These are phyloP conservation scores for Flaveria robusta DNA, from an alignment of 129 eudicot species.

Conservation along the genomic window DNA sequence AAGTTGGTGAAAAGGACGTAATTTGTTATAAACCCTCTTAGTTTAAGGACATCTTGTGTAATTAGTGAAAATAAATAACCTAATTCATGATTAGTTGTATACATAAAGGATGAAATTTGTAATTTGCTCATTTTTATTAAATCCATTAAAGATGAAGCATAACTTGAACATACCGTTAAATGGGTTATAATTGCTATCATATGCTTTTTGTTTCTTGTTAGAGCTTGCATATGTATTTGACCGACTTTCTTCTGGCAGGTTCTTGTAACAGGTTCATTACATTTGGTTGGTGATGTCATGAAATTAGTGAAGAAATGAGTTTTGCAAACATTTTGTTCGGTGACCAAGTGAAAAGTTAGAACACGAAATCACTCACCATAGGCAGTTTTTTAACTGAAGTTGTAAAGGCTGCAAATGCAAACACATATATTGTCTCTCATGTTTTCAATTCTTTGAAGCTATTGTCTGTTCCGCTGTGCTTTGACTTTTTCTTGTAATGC, in stretches of 20 bases:
- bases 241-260: conserved; percentile 51
- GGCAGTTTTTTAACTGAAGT: background rate
- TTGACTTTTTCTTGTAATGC: conserved; percentile 4
- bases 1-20: too few species aligned
- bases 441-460: background rate
- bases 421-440: background rate
- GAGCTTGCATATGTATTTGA: background rate
- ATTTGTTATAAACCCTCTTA: too few species aligned
- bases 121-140: background rate
- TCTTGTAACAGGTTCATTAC: conserved; percentile 93
- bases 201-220: background rate
- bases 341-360: too few species aligned
- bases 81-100: too few species aligned
- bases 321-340: background rate
- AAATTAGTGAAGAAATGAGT: conserved; percentile 75
- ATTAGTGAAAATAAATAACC: too few species aligned
- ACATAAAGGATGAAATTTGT: too few species aligned
- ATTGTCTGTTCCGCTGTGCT: background rate
- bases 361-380: background rate
- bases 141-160: background rate
- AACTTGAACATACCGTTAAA: background rate
- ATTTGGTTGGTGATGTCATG: conserved; percentile 86
- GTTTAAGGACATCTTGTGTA: too few species aligned
- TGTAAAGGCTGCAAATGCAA: background rate
- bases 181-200: background rate